Conservation (phyloP, 2,329 filamentous ascomycete genomes). For the Clonostachys byssicola region DNA sequence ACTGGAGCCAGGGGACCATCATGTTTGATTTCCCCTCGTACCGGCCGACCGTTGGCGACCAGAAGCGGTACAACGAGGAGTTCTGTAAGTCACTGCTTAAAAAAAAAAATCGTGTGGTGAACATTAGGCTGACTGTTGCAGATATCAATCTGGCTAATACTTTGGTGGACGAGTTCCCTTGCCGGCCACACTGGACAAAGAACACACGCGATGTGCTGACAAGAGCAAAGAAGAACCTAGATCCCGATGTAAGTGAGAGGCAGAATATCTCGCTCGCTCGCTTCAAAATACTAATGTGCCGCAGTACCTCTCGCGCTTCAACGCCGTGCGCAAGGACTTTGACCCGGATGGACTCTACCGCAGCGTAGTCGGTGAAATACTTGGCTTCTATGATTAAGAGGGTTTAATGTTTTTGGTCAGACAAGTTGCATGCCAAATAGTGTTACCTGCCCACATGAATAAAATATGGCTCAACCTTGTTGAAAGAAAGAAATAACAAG, state of each 20-base stretch:
- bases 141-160: conserved; percentile 38
- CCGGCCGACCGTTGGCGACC: conserved; percentile 36
- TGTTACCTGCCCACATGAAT: no score
- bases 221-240: conserved; percentile 38
- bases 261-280: not conserved
- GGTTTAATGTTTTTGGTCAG: no score
- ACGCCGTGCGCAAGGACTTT: conserved; percentile 39
- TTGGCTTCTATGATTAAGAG: conserved; percentile 31
- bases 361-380: conserved; percentile 42
- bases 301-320: conserved; percentile 39
- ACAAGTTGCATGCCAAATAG: no score
- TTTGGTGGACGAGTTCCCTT: conserved; percentile 43
- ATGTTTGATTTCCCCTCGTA: conserved; percentile 51
- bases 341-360: conserved; percentile 41
- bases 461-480: no score
- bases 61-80: conserved; percentile 41
- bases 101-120: no score
- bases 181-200: conserved; percentile 49
- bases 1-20: conserved; percentile 41
- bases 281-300: not conserved
- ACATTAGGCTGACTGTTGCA: conserved; percentile 7
- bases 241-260: conserved; percentile 27
- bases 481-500: no score
- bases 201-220: conserved; percentile 43
- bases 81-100: no score